These are phyloP conservation scores for Pseudofabraea citricarpa DNA, from an alignment of 2,329 filamentous ascomycete genomes.

Conservation along the genomic window DNA sequence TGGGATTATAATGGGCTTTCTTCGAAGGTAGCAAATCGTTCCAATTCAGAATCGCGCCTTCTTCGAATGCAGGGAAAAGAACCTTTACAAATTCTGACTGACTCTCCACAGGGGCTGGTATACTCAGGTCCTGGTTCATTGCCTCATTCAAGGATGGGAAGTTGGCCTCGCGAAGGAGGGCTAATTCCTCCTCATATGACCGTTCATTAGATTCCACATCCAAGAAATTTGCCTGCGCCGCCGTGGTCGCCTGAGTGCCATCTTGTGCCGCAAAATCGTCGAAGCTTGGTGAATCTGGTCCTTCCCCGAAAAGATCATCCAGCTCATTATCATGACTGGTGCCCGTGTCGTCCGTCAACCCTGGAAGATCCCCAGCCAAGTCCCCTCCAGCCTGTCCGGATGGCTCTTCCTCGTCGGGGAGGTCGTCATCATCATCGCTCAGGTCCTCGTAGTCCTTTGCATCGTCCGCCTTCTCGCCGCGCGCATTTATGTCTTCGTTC, in stretches of 20 bases:
- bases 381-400: constrained; percentile 16
- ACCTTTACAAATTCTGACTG: constrained; percentile 72
- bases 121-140: constrained; percentile 54
- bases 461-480: constrained; percentile 81
- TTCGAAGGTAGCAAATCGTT: constrained; percentile 79
- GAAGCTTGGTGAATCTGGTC: constrained; percentile 25
- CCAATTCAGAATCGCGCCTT: constrained; percentile 70
- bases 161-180: constrained; percentile 34
- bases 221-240: constrained; percentile 9
- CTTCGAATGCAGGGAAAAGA: constrained; percentile 76
- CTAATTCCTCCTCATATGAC: constrained; percentile 13
- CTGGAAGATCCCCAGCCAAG: constrained; percentile 23
- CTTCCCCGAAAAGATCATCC: constrained; percentile 67
- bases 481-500: constrained; percentile 34
- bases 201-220: constrained; percentile 15
- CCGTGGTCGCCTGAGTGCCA: constrained; percentile 1
- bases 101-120: constrained; percentile 67
- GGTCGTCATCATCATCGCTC: constrained; percentile 87
- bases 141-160: constrained; percentile 33
- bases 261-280: constrained; percentile 18
- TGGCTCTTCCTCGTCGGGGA: constrained; percentile 70
- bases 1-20: constrained; percentile 71
- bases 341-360: constrained; percentile 50
- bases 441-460: constrained; percentile 90
- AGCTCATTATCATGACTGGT: constrained; percentile 45